phyloP scores from a whole-genome alignment of 352 stramenopile species.

The Pythium dissimile region DNA sequence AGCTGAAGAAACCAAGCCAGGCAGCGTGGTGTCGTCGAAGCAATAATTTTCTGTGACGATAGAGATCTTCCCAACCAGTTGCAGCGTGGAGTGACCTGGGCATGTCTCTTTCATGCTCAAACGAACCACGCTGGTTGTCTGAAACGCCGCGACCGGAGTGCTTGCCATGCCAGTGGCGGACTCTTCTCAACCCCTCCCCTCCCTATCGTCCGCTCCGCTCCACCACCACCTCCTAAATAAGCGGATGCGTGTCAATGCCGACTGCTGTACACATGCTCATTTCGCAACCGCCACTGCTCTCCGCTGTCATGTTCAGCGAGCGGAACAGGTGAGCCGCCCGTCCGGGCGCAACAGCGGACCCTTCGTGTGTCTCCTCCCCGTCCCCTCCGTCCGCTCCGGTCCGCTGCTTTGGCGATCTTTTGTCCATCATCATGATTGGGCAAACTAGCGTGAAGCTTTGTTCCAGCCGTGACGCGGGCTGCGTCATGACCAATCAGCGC shows the following conservation, averaged over 20 bases:
- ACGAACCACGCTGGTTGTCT: neutral
- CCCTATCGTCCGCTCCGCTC: neutral
- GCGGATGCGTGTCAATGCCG: neutral
- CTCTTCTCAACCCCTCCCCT: neutral
- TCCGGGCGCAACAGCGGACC: conserved; percentile 12
- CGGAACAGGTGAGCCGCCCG: no score
- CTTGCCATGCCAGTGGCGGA: no score
- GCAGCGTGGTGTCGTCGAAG: neutral
- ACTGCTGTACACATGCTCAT: no score
- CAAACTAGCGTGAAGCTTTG: conserved; percentile 11
- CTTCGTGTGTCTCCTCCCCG: conserved; percentile 1
- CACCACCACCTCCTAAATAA: neutral
- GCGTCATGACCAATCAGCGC: conserved; percentile 19
- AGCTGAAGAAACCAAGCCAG: neutral
- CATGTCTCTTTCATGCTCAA: conserved; percentile 6
- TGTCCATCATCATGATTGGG: conserved; percentile 23
- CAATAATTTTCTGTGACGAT: conserved; percentile 4
- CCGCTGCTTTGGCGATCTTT: neutral
- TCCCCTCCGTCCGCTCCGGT: neutral
- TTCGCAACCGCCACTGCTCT: no score
- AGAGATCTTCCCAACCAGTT: neutral
- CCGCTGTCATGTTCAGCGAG: no score
- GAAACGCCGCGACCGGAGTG: no score
- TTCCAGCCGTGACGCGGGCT: conserved; percentile 1
- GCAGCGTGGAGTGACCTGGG: no score